phyloP scores from a whole-genome alignment of 73 alveolate genomes.

The Paraurostyla sp. region DNA sequence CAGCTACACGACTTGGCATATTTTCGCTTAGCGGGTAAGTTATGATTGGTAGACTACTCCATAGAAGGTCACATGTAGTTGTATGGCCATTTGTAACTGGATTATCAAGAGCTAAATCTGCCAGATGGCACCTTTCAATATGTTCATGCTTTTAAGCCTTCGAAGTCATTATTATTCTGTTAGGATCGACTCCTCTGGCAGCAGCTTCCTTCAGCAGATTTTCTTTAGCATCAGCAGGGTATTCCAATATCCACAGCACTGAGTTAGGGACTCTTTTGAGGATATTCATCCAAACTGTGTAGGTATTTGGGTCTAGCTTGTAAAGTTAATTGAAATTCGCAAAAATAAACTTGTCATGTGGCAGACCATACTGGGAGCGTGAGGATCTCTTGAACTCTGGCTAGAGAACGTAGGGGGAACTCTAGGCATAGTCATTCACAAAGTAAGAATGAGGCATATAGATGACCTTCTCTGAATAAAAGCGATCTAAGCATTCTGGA shows the following conservation, averaged over 20 bases:
- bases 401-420: constrained; percentile 44
- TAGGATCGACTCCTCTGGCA: constrained; percentile 49
- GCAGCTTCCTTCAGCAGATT: constrained; percentile 69
- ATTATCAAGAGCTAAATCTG: constrained; percentile 74
- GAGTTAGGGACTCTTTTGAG: constrained; percentile 68
- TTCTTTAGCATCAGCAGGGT: constrained; percentile 69
- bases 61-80: constrained; percentile 66
- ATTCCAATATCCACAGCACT: constrained; percentile 71
- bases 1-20: constrained; percentile 73
- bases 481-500: not conserved
- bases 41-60: constrained; percentile 76
- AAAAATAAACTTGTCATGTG: constrained; percentile 69
- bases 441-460: constrained; percentile 78
- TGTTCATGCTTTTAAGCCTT: constrained; percentile 63
- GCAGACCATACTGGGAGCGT: constrained; percentile 55
- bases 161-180: constrained; percentile 61
- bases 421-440: constrained; percentile 68
- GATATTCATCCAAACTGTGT: constrained; percentile 73
- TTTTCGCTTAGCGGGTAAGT: constrained; percentile 63
- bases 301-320: constrained; percentile 71
- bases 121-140: constrained; percentile 69
- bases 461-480: constrained; percentile 66
- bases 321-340: constrained; percentile 78
- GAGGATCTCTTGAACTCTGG: constrained; percentile 9
- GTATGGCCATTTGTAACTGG: constrained; percentile 80